Percentiles rank a stretch among this genome's conserved stretches.
Conservation (phyloP, 768 basidiomycete genomes). For the Collybia sordida region DNA sequence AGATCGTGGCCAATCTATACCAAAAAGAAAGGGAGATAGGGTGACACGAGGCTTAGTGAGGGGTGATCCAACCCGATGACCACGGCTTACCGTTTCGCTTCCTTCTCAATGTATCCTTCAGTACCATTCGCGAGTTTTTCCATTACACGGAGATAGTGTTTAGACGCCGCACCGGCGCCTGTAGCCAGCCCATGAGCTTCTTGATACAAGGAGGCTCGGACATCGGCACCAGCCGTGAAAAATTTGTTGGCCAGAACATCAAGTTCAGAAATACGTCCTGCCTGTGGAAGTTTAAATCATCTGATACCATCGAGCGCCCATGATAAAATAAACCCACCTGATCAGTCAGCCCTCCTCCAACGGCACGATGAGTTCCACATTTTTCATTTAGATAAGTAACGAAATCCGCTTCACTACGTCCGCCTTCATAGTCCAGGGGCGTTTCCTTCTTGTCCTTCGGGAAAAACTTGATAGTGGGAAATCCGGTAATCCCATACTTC, state of each 20-base stretch:
- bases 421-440: constrained; percentile 66
- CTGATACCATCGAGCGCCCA: neutral
- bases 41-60: constrained; percentile 2
- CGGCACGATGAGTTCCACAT: constrained; percentile 82
- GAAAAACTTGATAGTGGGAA: constrained; percentile 97
- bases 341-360: constrained; percentile 79
- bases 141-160: constrained; percentile 90
- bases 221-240: constrained; percentile 55
- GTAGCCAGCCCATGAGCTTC: constrained; percentile 59
- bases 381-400: constrained; percentile 80
- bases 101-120: constrained; percentile 82
- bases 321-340: constrained; percentile 36
- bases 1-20: constrained; percentile 68
- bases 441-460: constrained; percentile 63
- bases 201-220: constrained; percentile 60
- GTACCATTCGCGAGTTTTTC: constrained; percentile 75
- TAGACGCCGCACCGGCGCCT: constrained; percentile 50
- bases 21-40: constrained; percentile 15
- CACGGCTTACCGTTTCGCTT: constrained; percentile 67
- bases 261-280: constrained; percentile 77
- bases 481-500: constrained; percentile 74
- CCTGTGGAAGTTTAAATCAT: constrained; percentile 39
- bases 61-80: constrained; percentile 11
- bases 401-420: constrained; percentile 73
- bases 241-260: constrained; percentile 79